Evolutionary conservation across 805 yeast genomes (phyloP).

Genomic region (Groenewaldozyma salmanticensis): DNA sequence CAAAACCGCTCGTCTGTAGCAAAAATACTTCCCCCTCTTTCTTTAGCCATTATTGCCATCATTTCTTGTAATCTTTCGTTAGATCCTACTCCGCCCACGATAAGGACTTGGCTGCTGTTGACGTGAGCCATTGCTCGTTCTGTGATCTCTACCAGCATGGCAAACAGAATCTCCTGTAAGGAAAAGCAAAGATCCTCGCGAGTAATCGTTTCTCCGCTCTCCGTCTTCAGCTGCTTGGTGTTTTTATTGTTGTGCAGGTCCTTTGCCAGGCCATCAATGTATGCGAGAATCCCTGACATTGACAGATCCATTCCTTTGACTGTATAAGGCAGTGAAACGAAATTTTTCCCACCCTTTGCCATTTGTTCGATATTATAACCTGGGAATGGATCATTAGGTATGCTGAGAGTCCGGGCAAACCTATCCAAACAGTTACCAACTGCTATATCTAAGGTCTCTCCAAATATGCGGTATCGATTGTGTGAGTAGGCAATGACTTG

Average conservation of each 20-base stretch:
- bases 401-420: constrained; percentile 83
- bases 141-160: constrained; percentile 96
- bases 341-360: constrained; percentile 52
- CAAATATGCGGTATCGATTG: constrained; percentile 92
- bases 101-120: constrained; percentile 73
- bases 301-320: constrained; percentile 98
- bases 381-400: constrained; percentile 91
- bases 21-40: constrained; percentile 77
- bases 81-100: constrained; percentile 99
- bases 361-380: constrained; percentile 95
- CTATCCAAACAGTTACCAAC: constrained; percentile 95
- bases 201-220: constrained; percentile 45
- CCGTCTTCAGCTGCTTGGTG: constrained; percentile 15
- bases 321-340: constrained; percentile 81
- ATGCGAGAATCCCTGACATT: constrained; percentile 90
- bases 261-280: constrained; percentile 69
- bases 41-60: constrained; percentile 94
- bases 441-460: constrained; percentile 97
- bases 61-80: constrained; percentile 84
- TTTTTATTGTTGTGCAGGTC: constrained; percentile 46
- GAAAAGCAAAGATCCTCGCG: constrained; percentile 88
- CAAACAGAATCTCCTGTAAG: constrained; percentile 82
- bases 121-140: constrained; percentile 99
- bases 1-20: constrained; percentile 97
- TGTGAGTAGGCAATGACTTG: constrained; percentile 95